A percentile compares a stretch with the other conserved stretches of the same genome.
Evolutionary conservation across 345 rosid species (phyloP).

Genomic region (Syzygium aromaticum): DNA sequence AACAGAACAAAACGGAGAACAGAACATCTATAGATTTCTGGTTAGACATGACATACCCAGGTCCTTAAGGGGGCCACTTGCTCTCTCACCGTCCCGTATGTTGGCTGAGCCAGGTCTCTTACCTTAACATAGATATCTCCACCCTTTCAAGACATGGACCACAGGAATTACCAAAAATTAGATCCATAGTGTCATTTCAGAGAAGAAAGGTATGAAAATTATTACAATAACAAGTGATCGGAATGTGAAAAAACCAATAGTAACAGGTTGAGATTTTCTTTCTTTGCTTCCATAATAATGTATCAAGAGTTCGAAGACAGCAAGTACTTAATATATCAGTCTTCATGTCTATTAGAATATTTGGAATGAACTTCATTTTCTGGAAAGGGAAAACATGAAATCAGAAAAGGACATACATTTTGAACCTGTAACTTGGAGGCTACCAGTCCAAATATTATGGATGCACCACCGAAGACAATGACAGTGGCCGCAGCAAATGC

Average conservation of each 20-base stretch:
- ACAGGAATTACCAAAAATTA: not conserved
- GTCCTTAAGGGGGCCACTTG: conserved; percentile 48
- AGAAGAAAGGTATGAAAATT: not conserved
- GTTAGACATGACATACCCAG: conserved; percentile 52
- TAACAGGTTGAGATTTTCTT: not conserved
- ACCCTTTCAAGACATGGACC: conserved; percentile 19
- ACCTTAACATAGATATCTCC: conserved; percentile 55
- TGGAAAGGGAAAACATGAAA: not conserved
- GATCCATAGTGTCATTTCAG: not conserved
- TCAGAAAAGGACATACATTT: conserved; percentile 31
- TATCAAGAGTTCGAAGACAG: not conserved
- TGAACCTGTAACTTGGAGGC: conserved; percentile 57
- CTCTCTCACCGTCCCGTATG: conserved; percentile 40
- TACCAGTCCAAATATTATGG: conserved; percentile 44
- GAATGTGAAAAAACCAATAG: not conserved
- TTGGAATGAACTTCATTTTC: not conserved
- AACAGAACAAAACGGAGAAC: not conserved
- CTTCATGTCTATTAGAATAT: not conserved
- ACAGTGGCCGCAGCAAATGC: conserved; percentile 76
- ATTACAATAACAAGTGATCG: not conserved
- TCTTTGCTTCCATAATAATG: not conserved
- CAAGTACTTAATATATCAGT: not conserved
- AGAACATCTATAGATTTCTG: not conserved
- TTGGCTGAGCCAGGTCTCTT: conserved; percentile 58
- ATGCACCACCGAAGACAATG: conserved; percentile 68